phyloP scores from a whole-genome alignment of 2,329 filamentous ascomycete genomes.

The Fusarium floridanum region DNA sequence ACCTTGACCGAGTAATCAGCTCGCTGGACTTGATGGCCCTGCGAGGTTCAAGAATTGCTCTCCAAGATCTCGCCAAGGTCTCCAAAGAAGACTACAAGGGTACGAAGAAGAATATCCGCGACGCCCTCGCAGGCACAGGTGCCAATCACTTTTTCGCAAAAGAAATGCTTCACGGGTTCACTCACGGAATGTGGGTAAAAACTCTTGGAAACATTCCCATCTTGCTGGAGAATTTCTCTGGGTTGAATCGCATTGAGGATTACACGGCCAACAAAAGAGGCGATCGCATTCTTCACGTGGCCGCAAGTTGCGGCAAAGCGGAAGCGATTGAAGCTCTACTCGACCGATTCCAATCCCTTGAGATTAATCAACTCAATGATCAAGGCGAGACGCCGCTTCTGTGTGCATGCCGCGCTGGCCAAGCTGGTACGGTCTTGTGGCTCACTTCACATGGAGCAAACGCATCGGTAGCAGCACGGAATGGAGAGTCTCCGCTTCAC shows the following conservation, averaged over 20 bases:
- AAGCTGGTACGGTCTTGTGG: not conserved
- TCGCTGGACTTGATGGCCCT: not conserved
- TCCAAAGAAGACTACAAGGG: not conserved
- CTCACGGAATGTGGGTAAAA: not conserved
- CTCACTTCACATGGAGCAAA: not conserved
- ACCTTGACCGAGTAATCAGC: not conserved
- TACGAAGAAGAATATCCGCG: not conserved
- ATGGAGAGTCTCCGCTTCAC: not conserved
- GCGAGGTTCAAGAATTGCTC: not conserved
- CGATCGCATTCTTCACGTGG: not conserved
- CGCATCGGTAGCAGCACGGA: not conserved
- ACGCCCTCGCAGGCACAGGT: not conserved
- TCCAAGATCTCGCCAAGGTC: not conserved
- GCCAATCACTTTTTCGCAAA: not conserved
- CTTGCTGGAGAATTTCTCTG: not conserved
- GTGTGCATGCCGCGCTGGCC: not conserved
- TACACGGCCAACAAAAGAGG: not conserved
- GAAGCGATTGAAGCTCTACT: not conserved
- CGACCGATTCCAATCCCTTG: not conserved
- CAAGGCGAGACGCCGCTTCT: not conserved
- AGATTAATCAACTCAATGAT: not conserved
- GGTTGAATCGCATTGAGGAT: not conserved
- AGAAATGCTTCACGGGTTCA: not conserved
- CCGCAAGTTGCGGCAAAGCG: not conserved
- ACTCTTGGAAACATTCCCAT: not conserved